Base-by-base conservation (phyloP, 768 basidiomycete genomes). In the Amanita thiersii region DNA sequence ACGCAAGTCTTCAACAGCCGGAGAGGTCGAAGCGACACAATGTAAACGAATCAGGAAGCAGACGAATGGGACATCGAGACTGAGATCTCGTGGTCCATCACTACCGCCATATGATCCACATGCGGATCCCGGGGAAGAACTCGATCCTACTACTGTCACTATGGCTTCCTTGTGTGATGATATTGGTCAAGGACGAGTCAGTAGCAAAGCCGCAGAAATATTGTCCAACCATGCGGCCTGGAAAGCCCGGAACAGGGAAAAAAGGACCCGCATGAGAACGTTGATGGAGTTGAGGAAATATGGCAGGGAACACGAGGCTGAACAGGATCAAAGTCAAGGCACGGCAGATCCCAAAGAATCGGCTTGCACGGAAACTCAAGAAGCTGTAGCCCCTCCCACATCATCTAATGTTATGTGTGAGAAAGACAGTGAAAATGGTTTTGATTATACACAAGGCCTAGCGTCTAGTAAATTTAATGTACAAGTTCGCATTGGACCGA, bases 401-500 rank as follows among this genome's bases (percentile, higher is more conserved):
- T 32, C 55, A 15, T 44, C 40, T 15, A 38, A 32, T 17, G 32
- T 52, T 31, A 49, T 56, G 30, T 51, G 56, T 10, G 58, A 54
- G 4, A 76, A 74, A 19, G 63, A 67, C n/a, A 72, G 67, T 21
- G 74, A 69, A 2, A 68, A 71, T 33, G 80, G 71, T 11, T 86
- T 89, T 48, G 80, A 86, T 52, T 90, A 90, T 53, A 63, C 72
- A 4, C 68, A 83, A 53, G 57, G 72, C 28, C 51, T 90, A 47
- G 59, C 77, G 5, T 73, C 77, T 1, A 87, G 81, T 54, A 77
- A 79, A 12, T 87, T 73, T 53, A 90, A 81, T 48, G 86, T 86
- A 4, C 90, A 92, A 63, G 77, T 94, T 48, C 80, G 87, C 25
- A 81, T 90, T 40, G 88, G 86, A 8, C 81, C 87, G 5, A 89